A percentile compares a stretch with the other conserved stretches of the same genome.
These are phyloP conservation scores for Tieghemiomyces parasiticus DNA, from an alignment of 192 early-diverging fungal genomes.

Conservation along the genomic window DNA sequence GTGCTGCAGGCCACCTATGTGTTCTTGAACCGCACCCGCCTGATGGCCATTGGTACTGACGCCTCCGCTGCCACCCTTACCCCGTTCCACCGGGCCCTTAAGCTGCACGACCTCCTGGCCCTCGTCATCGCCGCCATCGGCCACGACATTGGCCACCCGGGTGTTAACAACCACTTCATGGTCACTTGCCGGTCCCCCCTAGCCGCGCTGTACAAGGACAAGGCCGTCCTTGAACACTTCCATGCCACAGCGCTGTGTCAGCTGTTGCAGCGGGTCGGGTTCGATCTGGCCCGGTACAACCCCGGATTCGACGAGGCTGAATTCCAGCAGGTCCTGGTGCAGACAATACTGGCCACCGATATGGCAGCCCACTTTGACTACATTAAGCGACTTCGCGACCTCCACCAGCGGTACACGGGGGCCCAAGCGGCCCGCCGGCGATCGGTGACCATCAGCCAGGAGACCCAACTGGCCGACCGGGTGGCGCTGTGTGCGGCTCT, in stretches of 20 bases:
- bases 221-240: conserved; percentile 86
- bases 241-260: conserved; percentile 62
- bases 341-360: conserved; percentile 63
- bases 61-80: conserved; percentile 21
- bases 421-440: conserved; percentile 16
- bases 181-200: conserved; percentile 64
- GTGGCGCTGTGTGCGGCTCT: conserved; percentile 47
- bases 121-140: conserved; percentile 59
- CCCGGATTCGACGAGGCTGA: conserved; percentile 35
- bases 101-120: conserved; percentile 50
- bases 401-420: conserved; percentile 30
- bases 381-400: conserved; percentile 51
- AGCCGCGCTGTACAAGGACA: conserved; percentile 85
- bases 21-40: neutral
- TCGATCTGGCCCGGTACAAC: conserved; percentile 27
- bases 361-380: conserved; percentile 71
- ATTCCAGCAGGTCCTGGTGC: conserved; percentile 52
- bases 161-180: conserved; percentile 90
- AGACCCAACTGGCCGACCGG: conserved; percentile 36
- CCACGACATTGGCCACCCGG: conserved; percentile 82
- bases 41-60: conserved; percentile 1
- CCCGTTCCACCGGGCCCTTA: conserved; percentile 24
- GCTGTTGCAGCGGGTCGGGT: conserved; percentile 37
- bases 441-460: conserved; percentile 27
- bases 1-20: conserved; percentile 83